Base-by-base conservation (phyloP, 495 filamentous ascomycete species). In the Amniculicola lignicola region DNA sequence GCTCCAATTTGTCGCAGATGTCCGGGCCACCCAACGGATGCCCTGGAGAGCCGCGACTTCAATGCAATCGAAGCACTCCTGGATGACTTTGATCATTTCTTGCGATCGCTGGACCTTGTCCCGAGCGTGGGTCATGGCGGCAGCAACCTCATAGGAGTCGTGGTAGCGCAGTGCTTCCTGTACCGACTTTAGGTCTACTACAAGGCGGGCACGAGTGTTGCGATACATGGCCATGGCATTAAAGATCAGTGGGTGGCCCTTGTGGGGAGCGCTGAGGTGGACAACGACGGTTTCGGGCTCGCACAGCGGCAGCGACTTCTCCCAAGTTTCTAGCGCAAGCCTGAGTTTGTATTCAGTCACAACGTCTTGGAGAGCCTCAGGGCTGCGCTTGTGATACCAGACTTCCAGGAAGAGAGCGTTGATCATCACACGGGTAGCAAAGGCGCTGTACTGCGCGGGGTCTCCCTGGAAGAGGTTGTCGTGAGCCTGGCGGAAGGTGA, bases 331-430 rank as follows among this genome's bases (percentile, higher is more conserved):
- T 49, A 98, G 77, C 38, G 93, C 93, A 21, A 96, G 82, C 55
- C 94, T 83, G 49, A 98, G 85, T 78, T 96, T 98, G 80, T 96
- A 98, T 72, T 98, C 93, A 15, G 92, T 95, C 9, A 96, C 91
- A 41, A 96, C 90, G 70, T 95, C 92, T 69, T 96, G 93, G 45
- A 96, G 76, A 39, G 90, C 90, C 71, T 96, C 92, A 36, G 92
- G 90, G 71, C 88, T 96, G 58, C 93, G 88, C 80, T 96, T 96
- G 74, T 96, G 89, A 67, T 91, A 93, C 93, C 92, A 98, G 3
- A 98, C 93, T 67, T 96, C 93, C 51, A 98, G 79, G 80, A 97
- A 98, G 52, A 98, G 82, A 3, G 94, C 91, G 69, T 97, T 98
- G 80, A 98, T 98, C 85, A 98, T 90, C 64, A 97, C 89, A 46